Evolutionary conservation across 352 stramenopile genomes (phyloP), one percentile per base, ranked within the genome.

Genomic region (Nothophytophthora sp.): DNA sequence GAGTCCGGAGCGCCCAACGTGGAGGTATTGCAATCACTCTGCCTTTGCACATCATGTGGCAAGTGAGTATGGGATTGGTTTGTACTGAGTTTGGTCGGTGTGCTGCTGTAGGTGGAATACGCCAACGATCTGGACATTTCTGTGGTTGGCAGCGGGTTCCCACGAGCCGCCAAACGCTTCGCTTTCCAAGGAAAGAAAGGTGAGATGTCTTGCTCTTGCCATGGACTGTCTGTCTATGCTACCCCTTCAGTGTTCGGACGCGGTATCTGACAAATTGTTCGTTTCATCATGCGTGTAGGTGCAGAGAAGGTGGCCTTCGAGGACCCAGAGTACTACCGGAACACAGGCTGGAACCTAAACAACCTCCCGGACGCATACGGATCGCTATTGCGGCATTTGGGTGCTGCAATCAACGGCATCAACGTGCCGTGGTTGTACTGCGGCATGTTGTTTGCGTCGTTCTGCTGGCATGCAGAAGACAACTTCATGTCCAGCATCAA

Each of bases 401-500:
- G 96, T 39, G 87, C 96, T 12, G 80, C 81, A 18, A 97, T 99
- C 48, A 98, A 98, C 43, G 97, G 97, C 3, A 96, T 99, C 36
- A 99, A 98, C 56, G 90, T 99, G 16, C 97, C 97, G 6, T 99
- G 97, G 97, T 71, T 99, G 33, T 99, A 99, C 73, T 97, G 98
- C 60, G 97, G 97, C 15, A 98, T 98, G 77, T 63, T 99, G 3
- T 99, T 99, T 57, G 93, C 92, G 2, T 97, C 96, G 1, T 99
- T 99, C 64, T 98, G 91, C 63, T 99, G 96, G 96, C 97, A 99
- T 67, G 98, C 94, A 23, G 97, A 99, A 72, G 97, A 99, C 70
- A 99, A 99, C 69, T 98, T 98, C 79, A 95, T 99, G 67, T 99
- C 98, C 63, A 98, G 86, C 40, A 98, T 99, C 57, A 99, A 99